Evolutionary conservation across 371 early-diverging fungal genomes (phyloP).

Genomic region (Paraphysoderma sedebokerense): DNA sequence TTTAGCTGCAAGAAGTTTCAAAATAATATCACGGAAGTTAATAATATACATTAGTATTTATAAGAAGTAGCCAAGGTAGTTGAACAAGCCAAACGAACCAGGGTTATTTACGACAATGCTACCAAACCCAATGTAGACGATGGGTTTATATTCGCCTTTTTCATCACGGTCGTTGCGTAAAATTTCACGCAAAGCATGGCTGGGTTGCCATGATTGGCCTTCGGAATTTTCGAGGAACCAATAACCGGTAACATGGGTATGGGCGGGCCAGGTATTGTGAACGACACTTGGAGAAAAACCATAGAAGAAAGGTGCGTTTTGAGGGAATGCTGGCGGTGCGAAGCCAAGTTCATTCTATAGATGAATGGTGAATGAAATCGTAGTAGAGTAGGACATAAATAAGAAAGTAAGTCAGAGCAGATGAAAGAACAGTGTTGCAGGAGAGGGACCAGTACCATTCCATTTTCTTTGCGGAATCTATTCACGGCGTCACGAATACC

Average conservation of each 20-base stretch:
- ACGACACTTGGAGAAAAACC: conserved; percentile 52
- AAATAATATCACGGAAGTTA: no score
- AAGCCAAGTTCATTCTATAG: no score
- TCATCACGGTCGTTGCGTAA: conserved; percentile 25
- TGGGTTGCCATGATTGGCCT: conserved; percentile 42
- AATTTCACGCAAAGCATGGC: conserved; percentile 35
- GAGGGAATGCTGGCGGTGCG: no score
- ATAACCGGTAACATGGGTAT: conserved; percentile 59
- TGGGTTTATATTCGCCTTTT: conserved; percentile 25
- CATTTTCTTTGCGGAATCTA: conserved; percentile 33
- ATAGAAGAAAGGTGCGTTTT: conserved; percentile 52
- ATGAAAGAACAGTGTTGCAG: conserved; percentile 39
- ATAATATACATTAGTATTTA: neutral
- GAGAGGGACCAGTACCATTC: conserved; percentile 29
- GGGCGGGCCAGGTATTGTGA: conserved; percentile 58
- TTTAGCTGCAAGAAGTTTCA: conserved; percentile 16
- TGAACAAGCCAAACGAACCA: neutral
- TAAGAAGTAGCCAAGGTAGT: neutral
- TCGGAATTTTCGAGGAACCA: conserved; percentile 65
- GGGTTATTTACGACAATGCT: conserved; percentile 67
- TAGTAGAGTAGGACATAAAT: no score
- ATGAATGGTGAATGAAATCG: no score
- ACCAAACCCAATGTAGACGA: conserved; percentile 76
- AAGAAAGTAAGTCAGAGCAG: no score
- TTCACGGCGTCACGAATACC: conserved; percentile 46